These are phyloP conservation scores for Silene latifolia DNA, from an alignment of 148 eudicot species.

Conservation along the genomic window DNA sequence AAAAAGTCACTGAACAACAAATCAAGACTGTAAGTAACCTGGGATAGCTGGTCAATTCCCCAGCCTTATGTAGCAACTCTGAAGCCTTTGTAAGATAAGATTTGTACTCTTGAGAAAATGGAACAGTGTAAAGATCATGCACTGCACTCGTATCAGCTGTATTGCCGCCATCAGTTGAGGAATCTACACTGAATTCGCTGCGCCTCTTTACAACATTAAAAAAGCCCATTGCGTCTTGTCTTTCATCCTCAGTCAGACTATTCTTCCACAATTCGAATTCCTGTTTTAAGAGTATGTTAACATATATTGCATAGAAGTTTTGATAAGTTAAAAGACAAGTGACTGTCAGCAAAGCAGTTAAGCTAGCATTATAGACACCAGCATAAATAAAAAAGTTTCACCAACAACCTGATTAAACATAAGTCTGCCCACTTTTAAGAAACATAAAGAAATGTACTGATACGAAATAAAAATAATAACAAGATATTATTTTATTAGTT, in stretches of 20 bases:
- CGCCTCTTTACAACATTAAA: slow-evolving; percentile 76
- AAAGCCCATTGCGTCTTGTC: slow-evolving; percentile 76
- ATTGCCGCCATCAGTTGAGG: slow-evolving; percentile 12
- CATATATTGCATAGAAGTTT: slow-evolving; percentile 9
- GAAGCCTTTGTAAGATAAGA: slow-evolving; percentile 60
- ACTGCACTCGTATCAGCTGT: slow-evolving; percentile 21
- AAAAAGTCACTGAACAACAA: neutral
- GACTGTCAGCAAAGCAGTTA: neutral
- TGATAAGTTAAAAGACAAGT: slow-evolving; percentile 3
- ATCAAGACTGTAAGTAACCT: slow-evolving; percentile 39
- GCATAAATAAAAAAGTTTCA: neutral
- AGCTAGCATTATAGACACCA: slow-evolving; percentile 1
- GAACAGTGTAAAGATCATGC: slow-evolving; percentile 66
- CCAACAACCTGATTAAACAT: slow-evolving; percentile 6
- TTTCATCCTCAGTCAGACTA: slow-evolving; percentile 56
- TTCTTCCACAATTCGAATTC: slow-evolving; percentile 91
- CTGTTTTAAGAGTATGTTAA: slow-evolving; percentile 31
- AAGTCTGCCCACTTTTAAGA: neutral
- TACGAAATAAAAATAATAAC: no score
- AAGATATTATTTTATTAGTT: no score
- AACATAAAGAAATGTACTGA: neutral
- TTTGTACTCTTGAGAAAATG: slow-evolving; percentile 67
- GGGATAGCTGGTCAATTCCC: slow-evolving; percentile 62
- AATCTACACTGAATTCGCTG: slow-evolving; percentile 36
- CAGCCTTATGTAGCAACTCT: slow-evolving; percentile 70